Base-by-base conservation (phyloP, 352 stramenopile genomes). In the Globisporangium rhizosaccharum region DNA sequence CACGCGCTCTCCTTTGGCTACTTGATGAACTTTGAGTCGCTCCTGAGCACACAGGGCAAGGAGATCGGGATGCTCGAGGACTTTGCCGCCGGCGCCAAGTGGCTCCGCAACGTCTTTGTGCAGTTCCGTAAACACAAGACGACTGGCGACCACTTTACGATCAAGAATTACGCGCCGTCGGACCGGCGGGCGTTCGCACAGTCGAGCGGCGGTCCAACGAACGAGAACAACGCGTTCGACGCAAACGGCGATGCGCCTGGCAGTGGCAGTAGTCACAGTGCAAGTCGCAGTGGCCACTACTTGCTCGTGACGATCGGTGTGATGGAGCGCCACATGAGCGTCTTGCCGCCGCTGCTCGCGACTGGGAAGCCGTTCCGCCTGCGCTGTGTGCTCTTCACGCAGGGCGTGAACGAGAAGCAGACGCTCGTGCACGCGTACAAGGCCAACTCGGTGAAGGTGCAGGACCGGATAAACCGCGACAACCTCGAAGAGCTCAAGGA, bases 61-160 rank as follows among this genome's bases (percentile, higher is more conserved):
- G 96, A 99, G 65, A 79, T 97, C 14, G 90, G 88, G 14, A 98
- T 98, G 96, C 82, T 99, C 1, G 79, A 96, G 64, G 90, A 97
- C 63, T 89, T 97, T 65, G 82, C 80, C 10, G 87, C 82, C 11
- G 87, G 83, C 10, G 83, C 76, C 26, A 77, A 90, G 57, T 94
- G 84, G 87, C 69, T 97, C 17, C 72, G 69, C 41, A 85, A 80
- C 51, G 84, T 93, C 50, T 88, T 85, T 65, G 72, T 91, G 28
- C 79, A 88, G 66, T 91, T 91, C 50, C 79, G 81, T 46, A 73
- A 79, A 44, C 69, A 84, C 30, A 49, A 57, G 18, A 72, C 59
- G 0, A 72, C 71, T 0, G 73, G 70, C 0, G 68, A 70, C 4
- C 78, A 79, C 57, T 91, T 88, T 59, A 70, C 67, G 0, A 61